phyloP scores from a whole-genome alignment of 805 yeast genomes.

The Metschnikowia colocasiae region DNA sequence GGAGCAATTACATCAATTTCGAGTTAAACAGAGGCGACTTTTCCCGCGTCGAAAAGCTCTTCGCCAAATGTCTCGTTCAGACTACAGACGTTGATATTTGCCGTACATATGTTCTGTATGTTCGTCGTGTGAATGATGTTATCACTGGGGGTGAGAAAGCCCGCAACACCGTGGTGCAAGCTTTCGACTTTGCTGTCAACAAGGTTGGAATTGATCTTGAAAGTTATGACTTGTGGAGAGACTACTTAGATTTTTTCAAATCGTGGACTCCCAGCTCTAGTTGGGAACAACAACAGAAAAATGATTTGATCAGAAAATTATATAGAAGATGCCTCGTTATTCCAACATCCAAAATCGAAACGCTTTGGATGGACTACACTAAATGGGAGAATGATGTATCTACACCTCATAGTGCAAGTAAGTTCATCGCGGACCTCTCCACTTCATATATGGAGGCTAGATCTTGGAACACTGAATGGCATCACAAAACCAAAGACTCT shows the following conservation, averaged over 20 bases:
- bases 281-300: conserved; percentile 82
- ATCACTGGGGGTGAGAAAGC: conserved; percentile 83
- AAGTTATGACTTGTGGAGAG: conserved; percentile 73
- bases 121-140: conserved; percentile 64
- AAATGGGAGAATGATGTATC: conserved; percentile 78
- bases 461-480: conserved; percentile 68
- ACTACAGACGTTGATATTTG: conserved; percentile 68
- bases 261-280: conserved; percentile 73
- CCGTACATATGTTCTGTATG: conserved; percentile 72
- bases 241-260: conserved; percentile 74
- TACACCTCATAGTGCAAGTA: conserved; percentile 67
- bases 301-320: conserved; percentile 69
- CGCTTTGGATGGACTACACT: conserved; percentile 76
- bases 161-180: conserved; percentile 66
- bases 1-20: conserved; percentile 68
- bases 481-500: conserved; percentile 48
- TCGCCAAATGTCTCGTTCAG: conserved; percentile 58
- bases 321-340: conserved; percentile 65
- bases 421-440: conserved; percentile 76
- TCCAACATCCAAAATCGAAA: conserved; percentile 76
- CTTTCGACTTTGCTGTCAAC: conserved; percentile 77
- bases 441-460: conserved; percentile 86
- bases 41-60: conserved; percentile 60
- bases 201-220: conserved; percentile 76
- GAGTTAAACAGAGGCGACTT: conserved; percentile 65